Evolutionary conservation across 129 eudicot species (phyloP), one percentile per base, ranked within the genome.

Genomic region (Flaveria linearis): DNA sequence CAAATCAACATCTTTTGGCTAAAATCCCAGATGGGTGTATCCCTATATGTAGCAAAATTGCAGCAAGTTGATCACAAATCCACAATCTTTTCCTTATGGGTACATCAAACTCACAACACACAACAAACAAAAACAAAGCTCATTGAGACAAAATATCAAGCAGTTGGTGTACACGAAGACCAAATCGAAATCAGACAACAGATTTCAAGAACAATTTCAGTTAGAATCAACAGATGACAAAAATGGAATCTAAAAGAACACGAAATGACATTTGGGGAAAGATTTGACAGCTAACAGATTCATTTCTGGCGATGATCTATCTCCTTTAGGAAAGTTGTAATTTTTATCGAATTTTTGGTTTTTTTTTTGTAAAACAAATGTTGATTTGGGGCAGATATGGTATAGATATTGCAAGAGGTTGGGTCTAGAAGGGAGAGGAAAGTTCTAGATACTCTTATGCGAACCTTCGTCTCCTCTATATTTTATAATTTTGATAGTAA

Each of bases 361-460:
- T 39, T 18, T 47, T 46, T 28, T 69, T 71, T 18, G 8, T 10
- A 49, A 47, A 72, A 62, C 2, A 33, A 22, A 16, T 26, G 76
- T 51, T 39, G 57, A 63, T 68, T 53, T 73, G 57, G 61, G 75
- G 57, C 16, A 62, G 12, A 49, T 18, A 56, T 39, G 61, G 18
- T 43, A 9, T 15, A 23, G 52, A 68, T 68, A 57, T 64, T 33
- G 25, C 3, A 41, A 68, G 69, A 63, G 71, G 25, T 72, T 82
- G 30, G 43, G 69, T 55, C 46, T 49, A 47, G 49, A 71, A 69
- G 70, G 66, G 77, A 18, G 78, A 76, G 81, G 95, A 92, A 87
- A 36, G 81, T 89, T 89, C 91, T 81, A 84, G 96, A 87, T 39
- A 42, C 70, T 66, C 68, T 43, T 30, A 55, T 41, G 81, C 22